Conservation (phyloP, 768 basidiomycete genomes). For the Mycena filopes region DNA sequence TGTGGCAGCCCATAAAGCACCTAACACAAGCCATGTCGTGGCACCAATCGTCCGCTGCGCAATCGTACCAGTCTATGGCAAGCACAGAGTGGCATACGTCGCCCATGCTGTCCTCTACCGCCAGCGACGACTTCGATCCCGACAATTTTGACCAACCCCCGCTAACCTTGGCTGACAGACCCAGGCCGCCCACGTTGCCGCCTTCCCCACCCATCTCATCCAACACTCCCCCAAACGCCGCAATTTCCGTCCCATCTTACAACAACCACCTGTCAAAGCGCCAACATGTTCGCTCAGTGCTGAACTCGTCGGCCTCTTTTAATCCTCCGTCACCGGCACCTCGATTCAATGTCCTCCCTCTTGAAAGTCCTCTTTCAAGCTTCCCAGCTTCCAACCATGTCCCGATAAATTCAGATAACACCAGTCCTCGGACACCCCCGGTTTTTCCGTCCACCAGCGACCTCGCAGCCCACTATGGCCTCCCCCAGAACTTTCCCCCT, state of each 20-base stretch:
- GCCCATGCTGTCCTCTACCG: constrained; percentile 35
- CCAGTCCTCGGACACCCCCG: constrained; percentile 76
- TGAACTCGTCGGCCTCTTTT: constrained; percentile 62
- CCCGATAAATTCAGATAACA: constrained; percentile 60
- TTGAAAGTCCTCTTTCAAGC: constrained; percentile 72
- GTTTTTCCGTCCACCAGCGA: constrained; percentile 75
- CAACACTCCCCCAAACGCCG: constrained; percentile 48
- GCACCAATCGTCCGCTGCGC: constrained; percentile 35
- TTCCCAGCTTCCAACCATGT: constrained; percentile 62
- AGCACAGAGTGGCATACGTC: constrained; percentile 26
- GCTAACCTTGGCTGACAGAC: constrained; percentile 70
- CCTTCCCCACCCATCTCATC: constrained; percentile 36
- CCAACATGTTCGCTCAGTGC: constrained; percentile 58
- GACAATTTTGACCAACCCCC: constrained; percentile 49
- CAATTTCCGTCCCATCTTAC: constrained; percentile 61
- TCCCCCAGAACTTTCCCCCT: constrained; percentile 76
- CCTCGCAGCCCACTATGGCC: constrained; percentile 82
- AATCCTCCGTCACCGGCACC: constrained; percentile 48
- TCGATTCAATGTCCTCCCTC: constrained; percentile 53
- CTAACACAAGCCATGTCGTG: constrained; percentile 33
- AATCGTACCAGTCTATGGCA: constrained; percentile 21
- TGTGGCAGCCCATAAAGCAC: constrained; percentile 28
- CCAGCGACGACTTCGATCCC: constrained; percentile 38
- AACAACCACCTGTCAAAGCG: constrained; percentile 46
- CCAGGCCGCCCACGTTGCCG: constrained; percentile 60